A percentile compares a stretch with the other conserved stretches of the same genome.
Conservation (phyloP, 192 early-diverging fungal genomes). For the Borealophlyctis nickersoniae region DNA sequence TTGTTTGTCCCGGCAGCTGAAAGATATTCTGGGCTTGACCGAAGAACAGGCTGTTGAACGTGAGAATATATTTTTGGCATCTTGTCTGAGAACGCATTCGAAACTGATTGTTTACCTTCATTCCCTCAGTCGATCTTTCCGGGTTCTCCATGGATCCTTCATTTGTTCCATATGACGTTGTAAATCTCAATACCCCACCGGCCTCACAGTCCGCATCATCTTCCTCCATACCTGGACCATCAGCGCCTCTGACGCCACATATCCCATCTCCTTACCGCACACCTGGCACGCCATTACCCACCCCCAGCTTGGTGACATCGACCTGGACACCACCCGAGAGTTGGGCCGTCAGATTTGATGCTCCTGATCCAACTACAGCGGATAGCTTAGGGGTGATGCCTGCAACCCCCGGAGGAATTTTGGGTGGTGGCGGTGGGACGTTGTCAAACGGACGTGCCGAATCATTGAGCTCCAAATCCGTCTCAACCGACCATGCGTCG, state of each 20-base stretch:
- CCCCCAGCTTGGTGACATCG: slow-evolving; percentile 14
- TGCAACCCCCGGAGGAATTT: not conserved
- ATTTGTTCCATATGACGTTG: slow-evolving; percentile 21
- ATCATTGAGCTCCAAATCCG: not conserved
- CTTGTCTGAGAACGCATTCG: not conserved
- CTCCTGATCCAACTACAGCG: not conserved
- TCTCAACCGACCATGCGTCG: not conserved
- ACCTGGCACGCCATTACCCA: slow-evolving; percentile 4
- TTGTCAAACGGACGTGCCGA: not conserved
- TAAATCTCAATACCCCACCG: slow-evolving; percentile 15
- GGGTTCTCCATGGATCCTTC: slow-evolving; percentile 29
- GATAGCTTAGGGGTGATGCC: not conserved
- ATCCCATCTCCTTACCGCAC: slow-evolving; percentile 1
- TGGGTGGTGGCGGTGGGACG: not conserved
- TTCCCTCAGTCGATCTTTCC: slow-evolving; percentile 20
- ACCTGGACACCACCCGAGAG: slow-evolving; percentile 32
- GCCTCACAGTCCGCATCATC: not conserved
- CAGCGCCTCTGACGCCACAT: slow-evolving; percentile 12
- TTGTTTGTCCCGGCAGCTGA: not conserved
- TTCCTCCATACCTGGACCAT: not conserved
- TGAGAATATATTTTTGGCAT: slow-evolving; percentile 6
- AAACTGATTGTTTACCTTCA: not conserved
- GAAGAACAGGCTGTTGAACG: slow-evolving; percentile 9
- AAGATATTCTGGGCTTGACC: too few relatives aligned
- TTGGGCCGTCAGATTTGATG: slow-evolving; percentile 22